Conservation (phyloP, 2,329 filamentous ascomycete genomes). For the Cladorrhinum sp. region DNA sequence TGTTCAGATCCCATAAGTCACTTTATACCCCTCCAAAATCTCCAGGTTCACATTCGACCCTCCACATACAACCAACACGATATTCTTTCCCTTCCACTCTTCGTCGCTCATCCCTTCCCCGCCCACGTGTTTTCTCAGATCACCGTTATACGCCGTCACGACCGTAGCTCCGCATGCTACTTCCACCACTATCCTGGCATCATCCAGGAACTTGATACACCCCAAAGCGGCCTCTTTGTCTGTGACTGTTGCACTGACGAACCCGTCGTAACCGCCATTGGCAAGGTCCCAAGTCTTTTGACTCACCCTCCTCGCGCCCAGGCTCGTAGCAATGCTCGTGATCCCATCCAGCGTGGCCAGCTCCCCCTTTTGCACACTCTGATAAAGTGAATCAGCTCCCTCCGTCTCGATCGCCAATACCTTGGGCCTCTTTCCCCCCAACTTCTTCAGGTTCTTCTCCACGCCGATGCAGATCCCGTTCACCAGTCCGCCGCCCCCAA, state of each 20-base stretch:
- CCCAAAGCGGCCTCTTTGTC: constrained; percentile 79
- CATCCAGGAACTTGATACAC: constrained; percentile 73
- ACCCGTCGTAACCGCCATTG: constrained; percentile 34
- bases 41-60: constrained; percentile 64
- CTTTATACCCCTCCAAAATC: constrained; percentile 57
- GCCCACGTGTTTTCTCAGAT: constrained; percentile 60
- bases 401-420: constrained; percentile 71
- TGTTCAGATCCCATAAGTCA: constrained; percentile 38
- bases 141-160: constrained; percentile 62
- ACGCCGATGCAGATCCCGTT: constrained; percentile 65
- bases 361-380: constrained; percentile 50
- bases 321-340: constrained; percentile 66
- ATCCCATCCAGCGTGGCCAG: constrained; percentile 64
- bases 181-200: constrained; percentile 79
- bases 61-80: constrained; percentile 85
- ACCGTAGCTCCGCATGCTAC: constrained; percentile 79
- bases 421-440: constrained; percentile 32
- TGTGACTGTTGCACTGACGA: constrained; percentile 59
- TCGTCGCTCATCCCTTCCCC: constrained; percentile 45
- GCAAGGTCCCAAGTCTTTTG: constrained; percentile 57
- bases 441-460: constrained; percentile 12
- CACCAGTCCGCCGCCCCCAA: constrained; percentile 69
- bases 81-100: constrained; percentile 63
- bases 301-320: constrained; percentile 67
- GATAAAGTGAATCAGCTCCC: constrained; percentile 64